Conservation (phyloP, 768 basidiomycete species). For the Gymnopilus junonius region DNA sequence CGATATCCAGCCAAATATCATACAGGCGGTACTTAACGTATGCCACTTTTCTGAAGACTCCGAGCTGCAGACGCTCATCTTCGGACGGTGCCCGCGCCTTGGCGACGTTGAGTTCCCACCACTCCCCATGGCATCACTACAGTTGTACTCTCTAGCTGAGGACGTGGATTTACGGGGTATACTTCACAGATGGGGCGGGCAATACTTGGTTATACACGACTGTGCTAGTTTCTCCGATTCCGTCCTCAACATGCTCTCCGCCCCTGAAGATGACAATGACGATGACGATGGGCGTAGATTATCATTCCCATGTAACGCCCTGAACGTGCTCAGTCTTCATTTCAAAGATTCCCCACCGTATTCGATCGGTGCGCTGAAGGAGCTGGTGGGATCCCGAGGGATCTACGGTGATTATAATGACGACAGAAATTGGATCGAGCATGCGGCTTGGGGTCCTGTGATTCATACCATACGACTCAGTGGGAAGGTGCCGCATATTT, state of each 20-base stretch:
- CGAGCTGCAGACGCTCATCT: neutral
- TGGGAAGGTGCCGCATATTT: neutral
- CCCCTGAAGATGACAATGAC: neutral
- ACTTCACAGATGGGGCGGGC: neutral
- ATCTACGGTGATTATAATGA: neutral
- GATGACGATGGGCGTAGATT: no score
- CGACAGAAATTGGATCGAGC: neutral
- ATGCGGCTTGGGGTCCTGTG: neutral
- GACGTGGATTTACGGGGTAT: neutral
- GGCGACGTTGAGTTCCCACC: no score
- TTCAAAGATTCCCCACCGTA: neutral
- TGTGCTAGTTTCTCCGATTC: neutral
- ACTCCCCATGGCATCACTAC: neutral
- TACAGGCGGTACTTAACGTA: neutral
- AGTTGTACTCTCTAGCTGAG: neutral
- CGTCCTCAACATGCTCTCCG: neutral
- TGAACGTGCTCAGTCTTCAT: neutral
- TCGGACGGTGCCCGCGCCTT: neutral
- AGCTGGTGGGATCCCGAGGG: neutral
- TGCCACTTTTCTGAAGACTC: neutral
- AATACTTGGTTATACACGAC: neutral
- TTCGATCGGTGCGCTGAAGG: neutral
- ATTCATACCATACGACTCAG: neutral
- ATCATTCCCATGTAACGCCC: neutral
- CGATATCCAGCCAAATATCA: neutral